Conservation (phyloP, 192 early-diverging fungal genomes). For the Coemansia sp. region DNA sequence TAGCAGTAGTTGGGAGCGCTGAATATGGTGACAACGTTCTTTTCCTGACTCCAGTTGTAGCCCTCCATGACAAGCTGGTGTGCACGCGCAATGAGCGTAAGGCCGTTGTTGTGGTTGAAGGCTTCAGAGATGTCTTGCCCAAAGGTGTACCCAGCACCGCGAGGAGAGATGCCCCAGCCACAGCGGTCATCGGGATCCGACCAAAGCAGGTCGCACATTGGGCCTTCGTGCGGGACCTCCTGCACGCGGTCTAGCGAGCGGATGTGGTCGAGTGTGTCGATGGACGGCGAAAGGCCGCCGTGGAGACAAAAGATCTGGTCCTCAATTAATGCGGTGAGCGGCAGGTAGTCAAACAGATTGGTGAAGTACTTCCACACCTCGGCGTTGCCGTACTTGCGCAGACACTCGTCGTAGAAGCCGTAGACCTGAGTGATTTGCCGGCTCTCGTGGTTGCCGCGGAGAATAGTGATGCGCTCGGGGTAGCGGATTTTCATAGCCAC, state of each 20-base stretch:
- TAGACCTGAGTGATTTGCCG: slow-evolving; percentile 99
- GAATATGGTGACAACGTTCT: slow-evolving; percentile 99
- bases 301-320: slow-evolving; percentile 98
- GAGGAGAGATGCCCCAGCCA: slow-evolving; percentile 85
- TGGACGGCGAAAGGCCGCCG: slow-evolving; percentile 92
- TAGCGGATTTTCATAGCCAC: slow-evolving; percentile 94
- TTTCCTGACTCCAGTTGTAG: slow-evolving; percentile 98
- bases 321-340: slow-evolving; percentile 94
- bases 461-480: slow-evolving; percentile 88
- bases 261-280: slow-evolving; percentile 97
- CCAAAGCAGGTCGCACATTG: slow-evolving; percentile 88
- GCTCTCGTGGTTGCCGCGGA: slow-evolving; percentile 98
- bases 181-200: slow-evolving; percentile 85
- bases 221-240: slow-evolving; percentile 85
- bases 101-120: slow-evolving; percentile 92
- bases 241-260: slow-evolving; percentile 92
- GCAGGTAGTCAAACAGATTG: slow-evolving; percentile 96
- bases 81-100: slow-evolving; percentile 95
- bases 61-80: slow-evolving; percentile 95
- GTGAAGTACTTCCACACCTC: slow-evolving; percentile 99
- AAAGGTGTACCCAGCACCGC: slow-evolving; percentile 87
- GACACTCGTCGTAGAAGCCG: slow-evolving; percentile 98
- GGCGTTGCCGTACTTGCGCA: slow-evolving; percentile 97
- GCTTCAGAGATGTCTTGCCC: slow-evolving; percentile 85
- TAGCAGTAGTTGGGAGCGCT: slow-evolving; percentile 99